Evolutionary conservation across 1,284 basidiomycete species (phyloP), one percentile per base, ranked within the genome.

Genomic region (Leucoagaricus sp.): DNA sequence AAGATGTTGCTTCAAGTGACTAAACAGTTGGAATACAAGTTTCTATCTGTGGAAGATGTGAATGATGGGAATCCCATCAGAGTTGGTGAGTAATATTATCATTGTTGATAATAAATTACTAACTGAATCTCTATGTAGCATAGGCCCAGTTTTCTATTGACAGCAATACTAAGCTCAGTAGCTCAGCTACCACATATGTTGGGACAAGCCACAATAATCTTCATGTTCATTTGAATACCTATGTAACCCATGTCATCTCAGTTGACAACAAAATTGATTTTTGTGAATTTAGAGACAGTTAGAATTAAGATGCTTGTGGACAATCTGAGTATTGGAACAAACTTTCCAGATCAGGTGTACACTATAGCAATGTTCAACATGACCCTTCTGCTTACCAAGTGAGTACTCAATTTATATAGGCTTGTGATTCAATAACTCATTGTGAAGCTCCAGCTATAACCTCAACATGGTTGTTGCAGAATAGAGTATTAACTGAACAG

Each of bases 101-200:
- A n/a, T n/a, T n/a, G 36, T 38, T 7, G 13, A 7, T 7, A 33
- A 7, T 33, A 33, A 33, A 13, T 33, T 33, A 33, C 13, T 33
- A 33, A 13, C 31, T 33, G 31, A 33, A 13, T 33, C 31, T 33
- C 7, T 13, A 7, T 13, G 7, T 13, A 38, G 36, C 7, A 4
- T 61, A 58, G 60, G 53, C 41, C 42, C 59, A 53, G 34, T 59
- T 49, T 29, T 53, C 55, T 12, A 49, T 61, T 15, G 52, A 63
- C n/a, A 12, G 38, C 5, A 73, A 71, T 26, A 72, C 72, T 21
- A 61, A 69, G 12, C 64, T 77, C 26, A 69, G 71, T 53, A 78
- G 77, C 5, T 61, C 72, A 0, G 74, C 76, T 1, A 68, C 70
- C 5, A 69, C 74, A 3, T 80, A 79, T 50, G 67, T 79, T 8